Evolutionary conservation across 116 monocot species (phyloP).

Genomic region (Thalassia testudinum): DNA sequence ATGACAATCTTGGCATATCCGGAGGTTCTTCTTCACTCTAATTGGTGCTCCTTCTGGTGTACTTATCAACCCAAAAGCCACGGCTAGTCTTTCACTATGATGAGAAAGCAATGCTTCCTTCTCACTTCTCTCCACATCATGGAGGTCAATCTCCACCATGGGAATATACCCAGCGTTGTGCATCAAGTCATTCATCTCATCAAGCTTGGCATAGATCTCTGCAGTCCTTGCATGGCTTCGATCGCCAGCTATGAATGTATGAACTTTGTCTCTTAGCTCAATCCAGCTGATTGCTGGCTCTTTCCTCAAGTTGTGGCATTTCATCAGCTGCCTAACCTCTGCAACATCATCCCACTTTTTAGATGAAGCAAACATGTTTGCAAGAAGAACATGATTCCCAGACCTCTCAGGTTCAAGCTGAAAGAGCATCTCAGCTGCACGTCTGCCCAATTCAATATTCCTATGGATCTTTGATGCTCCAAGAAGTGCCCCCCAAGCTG

Average conservation of each 20-base stretch:
- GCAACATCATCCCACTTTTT: slow-evolving; percentile 55
- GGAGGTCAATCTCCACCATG: slow-evolving; percentile 67
- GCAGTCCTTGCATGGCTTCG: slow-evolving; percentile 42
- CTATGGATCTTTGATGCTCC: slow-evolving; percentile 42
- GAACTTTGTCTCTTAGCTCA: slow-evolving; percentile 56
- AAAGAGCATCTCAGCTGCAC: slow-evolving; percentile 63
- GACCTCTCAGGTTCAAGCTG: slow-evolving; percentile 65
- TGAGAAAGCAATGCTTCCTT: slow-evolving; percentile 71
- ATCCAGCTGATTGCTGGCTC: slow-evolving; percentile 93
- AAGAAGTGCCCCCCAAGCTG: slow-evolving; percentile 75
- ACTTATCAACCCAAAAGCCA: slow-evolving; percentile 75
- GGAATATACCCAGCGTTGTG: slow-evolving; percentile 60
- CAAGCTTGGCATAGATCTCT: slow-evolving; percentile 68
- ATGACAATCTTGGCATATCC: slow-evolving; percentile 86
- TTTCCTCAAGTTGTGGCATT: slow-evolving; percentile 56
- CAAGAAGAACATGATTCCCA: slow-evolving; percentile 55
- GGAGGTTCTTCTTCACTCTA: slow-evolving; percentile 79
- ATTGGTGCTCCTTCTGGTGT: slow-evolving; percentile 50
- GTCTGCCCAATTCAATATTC: slow-evolving; percentile 38
- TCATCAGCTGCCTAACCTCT: slow-evolving; percentile 50
- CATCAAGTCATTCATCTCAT: slow-evolving; percentile 61
- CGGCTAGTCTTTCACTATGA: slow-evolving; percentile 76
- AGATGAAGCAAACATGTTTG: slow-evolving; percentile 61
- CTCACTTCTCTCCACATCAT: slow-evolving; percentile 51
- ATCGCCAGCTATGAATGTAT: slow-evolving; percentile 72